Evolutionary conservation across 1,139 yeast species (phyloP).

Genomic region (Blastobotrys malaysiensis): DNA sequence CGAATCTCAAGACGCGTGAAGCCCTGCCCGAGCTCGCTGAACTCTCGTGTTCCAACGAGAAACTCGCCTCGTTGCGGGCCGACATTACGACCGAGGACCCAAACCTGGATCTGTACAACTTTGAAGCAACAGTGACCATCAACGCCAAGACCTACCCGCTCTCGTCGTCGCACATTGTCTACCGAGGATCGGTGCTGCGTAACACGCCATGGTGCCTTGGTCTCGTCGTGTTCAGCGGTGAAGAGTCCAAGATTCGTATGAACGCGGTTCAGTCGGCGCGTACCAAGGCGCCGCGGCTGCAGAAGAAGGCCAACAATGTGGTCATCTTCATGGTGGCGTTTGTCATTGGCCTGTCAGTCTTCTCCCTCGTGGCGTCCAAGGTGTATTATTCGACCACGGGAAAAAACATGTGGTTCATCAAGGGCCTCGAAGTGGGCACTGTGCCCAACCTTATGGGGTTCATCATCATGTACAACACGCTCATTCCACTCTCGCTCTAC

Average conservation of each 20-base stretch:
- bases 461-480: constrained; percentile 92
- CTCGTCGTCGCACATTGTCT: constrained; percentile 73
- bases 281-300: constrained; percentile 89
- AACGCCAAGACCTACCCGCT: constrained; percentile 48
- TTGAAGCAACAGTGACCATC: constrained; percentile 62
- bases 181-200: constrained; percentile 83
- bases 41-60: constrained; percentile 44
- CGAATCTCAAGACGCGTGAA: constrained; percentile 70
- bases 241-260: constrained; percentile 93
- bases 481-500: constrained; percentile 89
- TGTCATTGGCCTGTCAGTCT: constrained; percentile 67
- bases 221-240: constrained; percentile 86
- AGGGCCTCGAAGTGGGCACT: constrained; percentile 69
- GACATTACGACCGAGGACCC: constrained; percentile 75
- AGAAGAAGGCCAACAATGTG: constrained; percentile 71
- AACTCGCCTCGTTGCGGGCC: constrained; percentile 38
- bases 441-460: constrained; percentile 93
- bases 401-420: constrained; percentile 61
- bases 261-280: constrained; percentile 87
- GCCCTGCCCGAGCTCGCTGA: constrained; percentile 62
- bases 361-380: constrained; percentile 77
- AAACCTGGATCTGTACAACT: constrained; percentile 81
- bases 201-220: constrained; percentile 75
- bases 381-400: constrained; percentile 44
- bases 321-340: constrained; percentile 83